Conservation (phyloP, 192 early-diverging fungal genomes). For the Dissophora ornata region DNA sequence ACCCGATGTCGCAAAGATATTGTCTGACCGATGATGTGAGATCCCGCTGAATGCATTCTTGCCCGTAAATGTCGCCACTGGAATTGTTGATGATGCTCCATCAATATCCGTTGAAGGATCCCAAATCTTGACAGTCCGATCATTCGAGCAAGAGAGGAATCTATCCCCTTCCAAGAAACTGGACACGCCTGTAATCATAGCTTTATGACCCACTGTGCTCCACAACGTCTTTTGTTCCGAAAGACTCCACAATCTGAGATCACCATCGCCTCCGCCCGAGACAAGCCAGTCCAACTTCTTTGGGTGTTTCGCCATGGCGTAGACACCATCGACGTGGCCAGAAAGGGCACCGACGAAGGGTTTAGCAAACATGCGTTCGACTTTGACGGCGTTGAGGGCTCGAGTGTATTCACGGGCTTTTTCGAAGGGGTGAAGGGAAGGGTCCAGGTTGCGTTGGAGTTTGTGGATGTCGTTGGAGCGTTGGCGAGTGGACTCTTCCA, state of each 20-base stretch:
- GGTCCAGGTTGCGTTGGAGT: conserved; percentile 90
- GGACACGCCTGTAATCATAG: conserved; percentile 89
- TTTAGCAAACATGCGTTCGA: conserved; percentile 97
- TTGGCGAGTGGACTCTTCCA: conserved; percentile 83
- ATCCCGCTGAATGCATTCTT: conserved; percentile 85
- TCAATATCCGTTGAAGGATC: conserved; percentile 59
- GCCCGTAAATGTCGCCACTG: conserved; percentile 82
- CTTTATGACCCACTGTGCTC: conserved; percentile 81
- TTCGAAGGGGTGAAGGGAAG: conserved; percentile 93
- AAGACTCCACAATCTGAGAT: conserved; percentile 93
- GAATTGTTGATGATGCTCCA: conserved; percentile 28
- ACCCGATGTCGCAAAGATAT: conserved; percentile 90
- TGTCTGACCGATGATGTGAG: conserved; percentile 89
- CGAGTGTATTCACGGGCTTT: conserved; percentile 94
- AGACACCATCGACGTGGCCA: conserved; percentile 97
- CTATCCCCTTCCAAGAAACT: conserved; percentile 69
- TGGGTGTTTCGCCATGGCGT: conserved; percentile 95
- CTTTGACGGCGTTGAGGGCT: conserved; percentile 92
- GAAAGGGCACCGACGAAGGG: conserved; percentile 91
- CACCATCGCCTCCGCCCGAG: conserved; percentile 95
- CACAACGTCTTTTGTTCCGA: conserved; percentile 80
- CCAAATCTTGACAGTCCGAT: conserved; percentile 97
- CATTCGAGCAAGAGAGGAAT: conserved; percentile 93
- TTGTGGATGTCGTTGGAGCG: conserved; percentile 88
- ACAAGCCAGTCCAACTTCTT: conserved; percentile 82